Evolutionary conservation across 2,329 filamentous ascomycete genomes (phyloP), one percentile per base, ranked within the genome.

Genomic region (Albifimbria verrucaria): DNA sequence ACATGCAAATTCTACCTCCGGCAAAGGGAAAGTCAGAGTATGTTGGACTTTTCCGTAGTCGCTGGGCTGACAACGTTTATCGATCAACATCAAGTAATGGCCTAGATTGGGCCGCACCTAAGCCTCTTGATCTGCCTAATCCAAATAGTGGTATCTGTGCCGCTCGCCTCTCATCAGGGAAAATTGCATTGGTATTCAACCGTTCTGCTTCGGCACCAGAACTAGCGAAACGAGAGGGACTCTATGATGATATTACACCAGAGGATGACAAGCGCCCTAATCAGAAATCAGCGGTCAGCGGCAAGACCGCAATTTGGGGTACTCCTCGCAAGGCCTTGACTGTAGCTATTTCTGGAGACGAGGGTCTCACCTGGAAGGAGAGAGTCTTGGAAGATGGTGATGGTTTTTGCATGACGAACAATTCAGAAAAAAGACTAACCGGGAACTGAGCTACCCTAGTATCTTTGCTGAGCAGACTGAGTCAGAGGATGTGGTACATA

Each of bases 361-460:
- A 68, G 9, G 73, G 73, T 0, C 3, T 63, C 10, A 70, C 65
- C 0, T 76, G 72, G 73, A 65, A 55, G 11, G 65, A 65, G 48
- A 69, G 65, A 18, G 63, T 75, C 4, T 55, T 77, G 1, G 72
- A 77, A 43, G 73, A 74, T 3, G 73, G 74, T 0, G 72, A 77
- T 55, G 75, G 75, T 0, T 76, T 71, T 23, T 77, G 75, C 48
- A 67, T 75, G 62, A 77, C 73, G 0, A 77, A 77, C 53, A 74
- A 75, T 49, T 74, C 70, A 0, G 62, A 64, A 10, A 64, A 1
- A 71, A 72, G 43, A 64, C 69, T 3, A 77, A 77, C 23, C 59
- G 73, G 7, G 74, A 77, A 52, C 45, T 77, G 28, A 75, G 72
- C 22, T 77, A 77, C 49, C 74, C 73, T 0, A 75, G 73, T 55